phyloP scores from a whole-genome alignment of 2,329 filamentous ascomycete species.

The Aspergillus texensis region DNA sequence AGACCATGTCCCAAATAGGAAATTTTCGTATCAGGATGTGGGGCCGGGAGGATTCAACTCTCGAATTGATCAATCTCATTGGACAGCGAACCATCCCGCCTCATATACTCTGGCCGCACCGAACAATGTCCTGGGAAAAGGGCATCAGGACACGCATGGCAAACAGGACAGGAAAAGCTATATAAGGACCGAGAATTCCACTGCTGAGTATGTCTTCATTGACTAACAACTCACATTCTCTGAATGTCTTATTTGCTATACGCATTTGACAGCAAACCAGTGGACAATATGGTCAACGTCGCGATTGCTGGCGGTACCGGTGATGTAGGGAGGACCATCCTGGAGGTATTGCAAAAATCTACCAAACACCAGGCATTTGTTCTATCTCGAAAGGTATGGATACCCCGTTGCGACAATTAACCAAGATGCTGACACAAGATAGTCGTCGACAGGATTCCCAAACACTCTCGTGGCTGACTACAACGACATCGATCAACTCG shows the following conservation, averaged over 20 bases:
- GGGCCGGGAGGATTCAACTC: background rate
- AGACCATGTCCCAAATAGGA: background rate
- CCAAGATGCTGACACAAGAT: background rate
- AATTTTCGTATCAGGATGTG: background rate
- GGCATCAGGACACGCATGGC: background rate
- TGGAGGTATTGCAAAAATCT: constrained; percentile 7
- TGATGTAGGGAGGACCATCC: constrained; percentile 9
- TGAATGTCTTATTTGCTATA: background rate
- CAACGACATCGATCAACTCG: constrained; percentile 24
- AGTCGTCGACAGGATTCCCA: background rate
- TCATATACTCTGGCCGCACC: background rate
- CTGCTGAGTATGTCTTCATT: background rate
- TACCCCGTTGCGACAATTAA: background rate
- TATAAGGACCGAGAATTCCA: background rate
- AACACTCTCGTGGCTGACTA: constrained; percentile 28
- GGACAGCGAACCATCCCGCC: background rate
- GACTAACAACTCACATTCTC: background rate
- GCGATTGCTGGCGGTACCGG: constrained; percentile 15
- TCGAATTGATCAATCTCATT: background rate
- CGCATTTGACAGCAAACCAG: background rate
- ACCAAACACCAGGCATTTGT: constrained; percentile 6
- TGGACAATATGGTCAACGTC: constrained; percentile 10
- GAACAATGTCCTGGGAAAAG: background rate
- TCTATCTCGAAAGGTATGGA: constrained; percentile 6
- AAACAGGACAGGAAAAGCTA: background rate